phyloP scores from a whole-genome alignment of 108 stramenopile species.

The Cyclotella cryptica region DNA sequence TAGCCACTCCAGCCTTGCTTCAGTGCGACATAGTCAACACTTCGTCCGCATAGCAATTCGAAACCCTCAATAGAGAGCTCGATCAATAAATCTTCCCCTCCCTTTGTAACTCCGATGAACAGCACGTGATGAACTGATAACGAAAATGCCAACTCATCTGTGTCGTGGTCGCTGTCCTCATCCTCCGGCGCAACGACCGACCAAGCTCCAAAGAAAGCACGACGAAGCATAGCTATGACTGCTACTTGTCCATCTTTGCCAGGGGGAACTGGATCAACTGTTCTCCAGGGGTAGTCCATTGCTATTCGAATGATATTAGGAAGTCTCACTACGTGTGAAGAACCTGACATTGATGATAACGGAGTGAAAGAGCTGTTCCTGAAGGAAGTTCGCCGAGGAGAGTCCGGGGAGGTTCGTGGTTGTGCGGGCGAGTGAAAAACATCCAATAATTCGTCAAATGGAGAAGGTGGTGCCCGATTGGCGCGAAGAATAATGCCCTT shows the following conservation, averaged over 20 bases:
- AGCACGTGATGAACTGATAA: slow-evolving; percentile 48
- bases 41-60: slow-evolving; percentile 49
- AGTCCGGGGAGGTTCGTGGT: background rate
- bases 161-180: slow-evolving; percentile 20
- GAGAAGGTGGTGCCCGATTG: slow-evolving; percentile 13
- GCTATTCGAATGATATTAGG: slow-evolving; percentile 47
- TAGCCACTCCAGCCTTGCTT: slow-evolving; percentile 66
- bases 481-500: slow-evolving; percentile 26
- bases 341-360: background rate
- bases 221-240: slow-evolving; percentile 65
- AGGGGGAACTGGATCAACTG: slow-evolving; percentile 29
- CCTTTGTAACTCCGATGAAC: slow-evolving; percentile 72
- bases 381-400: background rate
- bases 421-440: background rate
- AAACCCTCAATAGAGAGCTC: slow-evolving; percentile 75
- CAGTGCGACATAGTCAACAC: slow-evolving; percentile 66
- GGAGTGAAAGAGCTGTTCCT: slow-evolving; percentile 33
- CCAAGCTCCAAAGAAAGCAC: slow-evolving; percentile 55
- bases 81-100: slow-evolving; percentile 77
- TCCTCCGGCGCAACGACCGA: slow-evolving; percentile 17
- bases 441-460: slow-evolving; percentile 43
- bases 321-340: slow-evolving; percentile 23
- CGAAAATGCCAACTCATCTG: slow-evolving; percentile 38
- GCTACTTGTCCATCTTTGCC: slow-evolving; percentile 35
- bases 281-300: slow-evolving; percentile 57